Evolutionary conservation across 768 basidiomycete genomes (phyloP).

Genomic region (Peribolospora kevripleyi): DNA sequence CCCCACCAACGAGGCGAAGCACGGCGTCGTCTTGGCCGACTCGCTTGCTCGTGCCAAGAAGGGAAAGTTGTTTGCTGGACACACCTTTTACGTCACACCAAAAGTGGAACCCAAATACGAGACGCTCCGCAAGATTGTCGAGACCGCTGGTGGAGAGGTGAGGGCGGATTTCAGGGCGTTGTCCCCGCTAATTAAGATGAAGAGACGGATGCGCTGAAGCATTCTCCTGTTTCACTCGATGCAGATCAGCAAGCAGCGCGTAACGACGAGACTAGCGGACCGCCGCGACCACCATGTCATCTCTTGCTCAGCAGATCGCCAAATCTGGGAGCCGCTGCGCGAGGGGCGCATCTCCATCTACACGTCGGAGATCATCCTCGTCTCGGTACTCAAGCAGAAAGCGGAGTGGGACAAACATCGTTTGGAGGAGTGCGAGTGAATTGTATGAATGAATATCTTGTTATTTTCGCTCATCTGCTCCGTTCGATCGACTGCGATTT

Average conservation of each 20-base stretch:
- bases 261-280: neutral
- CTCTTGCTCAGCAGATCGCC: slow-evolving; percentile 37
- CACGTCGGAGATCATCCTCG: slow-evolving; percentile 41
- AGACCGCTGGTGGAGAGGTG: slow-evolving; percentile 48
- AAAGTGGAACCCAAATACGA: slow-evolving; percentile 35
- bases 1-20: slow-evolving; percentile 36
- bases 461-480: no score
- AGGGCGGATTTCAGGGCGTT: neutral
- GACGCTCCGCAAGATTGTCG: slow-evolving; percentile 38
- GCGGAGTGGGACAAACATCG: slow-evolving; percentile 25
- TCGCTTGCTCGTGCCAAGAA: slow-evolving; percentile 36
- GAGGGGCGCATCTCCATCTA: slow-evolving; percentile 35
- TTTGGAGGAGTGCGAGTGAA: no score
- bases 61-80: slow-evolving; percentile 36
- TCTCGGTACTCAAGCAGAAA: slow-evolving; percentile 38
- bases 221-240: slow-evolving; percentile 17
- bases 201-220: no score
- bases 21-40: slow-evolving; percentile 37
- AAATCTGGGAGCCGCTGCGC: slow-evolving; percentile 40
- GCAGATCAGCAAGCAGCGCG: slow-evolving; percentile 21
- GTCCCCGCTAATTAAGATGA: neutral
- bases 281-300: slow-evolving; percentile 29
- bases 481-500: no score
- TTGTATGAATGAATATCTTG: no score
- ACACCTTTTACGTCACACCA: slow-evolving; percentile 50